phyloP scores from a whole-genome alignment of 148 eudicot genomes.

The Vaccinium myrtillus region DNA sequence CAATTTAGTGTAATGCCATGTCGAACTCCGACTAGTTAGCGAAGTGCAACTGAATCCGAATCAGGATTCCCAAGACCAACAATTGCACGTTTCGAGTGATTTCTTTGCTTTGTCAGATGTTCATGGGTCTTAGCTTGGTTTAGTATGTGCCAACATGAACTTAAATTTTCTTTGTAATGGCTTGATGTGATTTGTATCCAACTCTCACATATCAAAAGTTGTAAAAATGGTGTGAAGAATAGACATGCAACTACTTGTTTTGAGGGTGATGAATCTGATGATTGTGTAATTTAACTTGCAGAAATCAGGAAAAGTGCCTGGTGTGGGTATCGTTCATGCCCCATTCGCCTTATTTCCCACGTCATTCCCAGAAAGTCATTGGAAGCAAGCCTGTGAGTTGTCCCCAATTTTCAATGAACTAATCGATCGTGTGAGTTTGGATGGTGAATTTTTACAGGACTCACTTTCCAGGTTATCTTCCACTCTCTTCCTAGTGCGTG shows the following conservation, averaged over 20 bases:
- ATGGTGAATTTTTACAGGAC: constrained; percentile 75
- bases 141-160: too few relatives aligned
- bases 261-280: constrained; percentile 16
- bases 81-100: too few relatives aligned
- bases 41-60: too few relatives aligned
- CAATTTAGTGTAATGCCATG: too few relatives aligned
- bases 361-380: constrained; percentile 70
- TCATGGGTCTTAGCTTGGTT: too few relatives aligned
- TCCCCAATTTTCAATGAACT: constrained; percentile 97
- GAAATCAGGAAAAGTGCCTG: constrained; percentile 87
- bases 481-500: not conserved
- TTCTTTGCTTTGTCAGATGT: too few relatives aligned
- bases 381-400: constrained; percentile 77
- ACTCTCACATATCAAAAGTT: not conserved
- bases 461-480: constrained; percentile 77
- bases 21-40: too few relatives aligned
- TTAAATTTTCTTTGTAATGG: not conserved
- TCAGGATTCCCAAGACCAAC: too few relatives aligned
- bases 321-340: constrained; percentile 93
- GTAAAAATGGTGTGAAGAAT: constrained; percentile 5
- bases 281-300: constrained; percentile 32
- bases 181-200: not conserved
- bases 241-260: not conserved
- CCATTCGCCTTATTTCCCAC: constrained; percentile 77
- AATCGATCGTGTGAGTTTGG: constrained; percentile 91